Evolutionary conservation across 164 flowering plant genomes (phyloP), one percentile per base, ranked within the genome.

Genomic region (Macadamia integrifolia): DNA sequence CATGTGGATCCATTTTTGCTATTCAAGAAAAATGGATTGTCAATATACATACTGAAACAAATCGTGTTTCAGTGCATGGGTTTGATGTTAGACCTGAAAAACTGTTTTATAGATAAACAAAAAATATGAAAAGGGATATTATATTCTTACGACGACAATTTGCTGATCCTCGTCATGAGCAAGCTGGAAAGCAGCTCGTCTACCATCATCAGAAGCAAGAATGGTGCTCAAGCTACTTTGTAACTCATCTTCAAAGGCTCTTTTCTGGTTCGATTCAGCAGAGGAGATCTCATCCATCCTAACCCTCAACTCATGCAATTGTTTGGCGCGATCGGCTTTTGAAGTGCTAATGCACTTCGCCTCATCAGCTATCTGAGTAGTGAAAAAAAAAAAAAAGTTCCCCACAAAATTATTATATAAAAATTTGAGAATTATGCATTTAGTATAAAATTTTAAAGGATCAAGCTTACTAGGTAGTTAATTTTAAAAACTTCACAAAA

Each of bases 1-100:
- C 82, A 87, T 79, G 74, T 88, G 98, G 60, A 92, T 77, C 98
- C 99, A 95, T 69, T 89, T 92, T 70, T 86, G 97, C 99, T 94
- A 85, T 76, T 57, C 29, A 73, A 69, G 65, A 42, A 66, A 69
- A 2, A 52, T 6, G 30, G 43, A 10, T 44, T 48, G 9, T 59
- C 11, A 10, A 17, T 7, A 9, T n/a, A 66, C 30, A 17, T 64
- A 52, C 23, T 32, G 49, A 14, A 59, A 32, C 1, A 49, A 18
- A 71, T 32, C 9, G 6, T 46, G 3, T 29, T 62, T 35, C 52
- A 65, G 13, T 65, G 40, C n/a, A 32, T 14, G n/a, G 15, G n/a
- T 29, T 17, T 60, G 57, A 42, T 66, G 32, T 44, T 9, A 13
- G n/a, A 28, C n/a, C 10, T 32, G 10, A 46, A 58, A 52, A 32